Percentiles rank a stretch among this genome's conserved stretches.
Conservation (phyloP, 2,329 filamentous ascomycete genomes). For the Phaeosphaeriaceae sp. region DNA sequence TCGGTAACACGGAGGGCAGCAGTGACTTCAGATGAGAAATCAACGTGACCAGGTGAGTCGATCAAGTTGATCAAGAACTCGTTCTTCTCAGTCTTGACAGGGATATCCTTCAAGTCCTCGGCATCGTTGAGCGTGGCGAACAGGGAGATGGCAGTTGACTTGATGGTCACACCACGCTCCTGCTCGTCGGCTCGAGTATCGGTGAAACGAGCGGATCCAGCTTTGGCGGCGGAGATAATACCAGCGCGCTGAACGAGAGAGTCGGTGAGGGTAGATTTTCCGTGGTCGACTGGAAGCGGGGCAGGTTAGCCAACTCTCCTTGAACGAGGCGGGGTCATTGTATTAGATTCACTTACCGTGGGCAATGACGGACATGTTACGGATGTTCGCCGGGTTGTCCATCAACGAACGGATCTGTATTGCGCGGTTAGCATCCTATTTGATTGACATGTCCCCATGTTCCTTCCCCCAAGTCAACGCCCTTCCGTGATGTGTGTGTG, state of each 20-base stretch:
- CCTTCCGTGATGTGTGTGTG: too few species aligned
- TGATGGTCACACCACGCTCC: constrained; percentile 99
- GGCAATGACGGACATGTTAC: constrained; percentile 99
- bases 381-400: constrained; percentile 78
- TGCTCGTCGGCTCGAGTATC: constrained; percentile 98
- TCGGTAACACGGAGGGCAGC: constrained; percentile 99
- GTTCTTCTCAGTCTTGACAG: constrained; percentile 85
- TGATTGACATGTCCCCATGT: too few species aligned
- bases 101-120: constrained; percentile 95
- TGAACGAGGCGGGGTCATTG: constrained; percentile 19
- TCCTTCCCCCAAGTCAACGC: too few species aligned
- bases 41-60: constrained; percentile 99
- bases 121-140: constrained; percentile 81
- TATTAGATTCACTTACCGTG: constrained; percentile 67
- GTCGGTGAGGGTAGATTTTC: constrained; percentile 99
- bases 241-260: constrained; percentile 98
- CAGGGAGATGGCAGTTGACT: constrained; percentile 99
- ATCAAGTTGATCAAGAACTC: constrained; percentile 99
- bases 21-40: constrained; percentile 99
- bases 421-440: constrained; percentile 35
- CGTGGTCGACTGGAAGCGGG: constrained; percentile 81
- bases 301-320: constrained; percentile 30
- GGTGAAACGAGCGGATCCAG: constrained; percentile 93
- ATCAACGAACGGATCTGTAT: constrained; percentile 73
- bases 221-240: constrained; percentile 99